Evolutionary conservation across 371 early-diverging fungal species (phyloP), one percentile per base, ranked within the genome.

Genomic region (Haplosporangium sp.): DNA sequence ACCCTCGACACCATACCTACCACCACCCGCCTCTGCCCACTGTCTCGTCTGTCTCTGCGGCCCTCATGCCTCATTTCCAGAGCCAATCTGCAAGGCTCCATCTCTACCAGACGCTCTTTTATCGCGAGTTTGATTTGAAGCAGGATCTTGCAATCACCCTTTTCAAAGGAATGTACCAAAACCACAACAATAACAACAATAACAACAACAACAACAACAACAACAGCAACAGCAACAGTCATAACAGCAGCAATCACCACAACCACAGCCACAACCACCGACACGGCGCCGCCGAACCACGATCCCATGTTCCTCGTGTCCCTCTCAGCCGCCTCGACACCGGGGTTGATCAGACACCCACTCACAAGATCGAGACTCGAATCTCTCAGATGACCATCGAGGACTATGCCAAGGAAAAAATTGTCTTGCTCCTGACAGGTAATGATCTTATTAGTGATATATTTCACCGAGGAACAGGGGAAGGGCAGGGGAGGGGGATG

Each of bases 341-440:
- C 40, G 18, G 20, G 45, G 41, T 38, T n/a, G 57, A 54, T 14
- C 58, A 60, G 48, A 76, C 76, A 1, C 76, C 76, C 1, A 66
- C 67, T 36, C 50, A 58, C 23, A 76, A 76, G 64, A 76, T 76
- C 48, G 55, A 62, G 20, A 41, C 38, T 36, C 76, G 76, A 40
- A 76, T 76, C 54, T 54, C 58, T 23, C 66, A 59, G 40, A 66
- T 76, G 70, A 55, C 66, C 4, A 47, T 63, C 51, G 76, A 76
- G 7, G 76, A 76, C 64, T 70, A 52, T 48, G 51, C 62, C 53
- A 76, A 76, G 56, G 76, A 76, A 53, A 76, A 76, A 61, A 70
- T 76, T 62, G 76, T 76, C 46, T 59, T 76, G 16, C 54, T 76
- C 21, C 47, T 76, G 18, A 76, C 76, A 66, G 76, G 76, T 76